Percentiles rank a stretch among this genome's conserved stretches.
phyloP scores from a whole-genome alignment of 2,329 filamentous ascomycete species.

The Aureobasidium sp. region DNA sequence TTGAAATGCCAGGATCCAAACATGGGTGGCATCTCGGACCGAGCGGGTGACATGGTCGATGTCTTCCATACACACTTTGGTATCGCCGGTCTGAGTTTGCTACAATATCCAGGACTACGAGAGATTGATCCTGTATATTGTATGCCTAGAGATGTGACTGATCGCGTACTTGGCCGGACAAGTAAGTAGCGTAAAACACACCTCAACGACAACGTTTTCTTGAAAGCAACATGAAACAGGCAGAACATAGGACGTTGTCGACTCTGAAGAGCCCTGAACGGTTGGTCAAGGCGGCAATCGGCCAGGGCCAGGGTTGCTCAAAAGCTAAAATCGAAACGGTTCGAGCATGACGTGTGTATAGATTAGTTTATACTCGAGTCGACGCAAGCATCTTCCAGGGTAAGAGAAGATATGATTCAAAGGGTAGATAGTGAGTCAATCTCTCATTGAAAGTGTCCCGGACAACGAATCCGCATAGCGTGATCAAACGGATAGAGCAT shows the following conservation, averaged over 20 bases:
- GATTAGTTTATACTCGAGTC: too few relatives aligned
- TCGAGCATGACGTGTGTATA: too few relatives aligned
- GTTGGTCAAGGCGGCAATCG: background rate
- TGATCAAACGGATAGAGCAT: too few relatives aligned
- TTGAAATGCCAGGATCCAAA: slow-evolving; percentile 81
- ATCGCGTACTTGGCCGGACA: slow-evolving; percentile 1
- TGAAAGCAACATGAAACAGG: background rate
- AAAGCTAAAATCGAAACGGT: background rate
- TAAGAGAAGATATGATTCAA: too few relatives aligned
- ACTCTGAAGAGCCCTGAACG: background rate
- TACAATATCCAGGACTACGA: slow-evolving; percentile 68
- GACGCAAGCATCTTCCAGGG: too few relatives aligned
- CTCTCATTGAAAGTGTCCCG: too few relatives aligned
- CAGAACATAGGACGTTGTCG: background rate
- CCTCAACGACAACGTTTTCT: background rate
- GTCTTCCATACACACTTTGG: slow-evolving; percentile 94
- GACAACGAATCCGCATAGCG: too few relatives aligned
- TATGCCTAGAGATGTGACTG: slow-evolving; percentile 11
- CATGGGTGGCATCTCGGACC: slow-evolving; percentile 77
- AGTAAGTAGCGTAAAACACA: background rate
- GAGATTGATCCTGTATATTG: slow-evolving; percentile 77
- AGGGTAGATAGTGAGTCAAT: too few relatives aligned
- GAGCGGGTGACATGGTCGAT: slow-evolving; percentile 91
- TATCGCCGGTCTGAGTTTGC: slow-evolving; percentile 75
- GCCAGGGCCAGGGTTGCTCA: background rate